Conservation (phyloP, 768 basidiomycete species). For the Mycena metata region DNA sequence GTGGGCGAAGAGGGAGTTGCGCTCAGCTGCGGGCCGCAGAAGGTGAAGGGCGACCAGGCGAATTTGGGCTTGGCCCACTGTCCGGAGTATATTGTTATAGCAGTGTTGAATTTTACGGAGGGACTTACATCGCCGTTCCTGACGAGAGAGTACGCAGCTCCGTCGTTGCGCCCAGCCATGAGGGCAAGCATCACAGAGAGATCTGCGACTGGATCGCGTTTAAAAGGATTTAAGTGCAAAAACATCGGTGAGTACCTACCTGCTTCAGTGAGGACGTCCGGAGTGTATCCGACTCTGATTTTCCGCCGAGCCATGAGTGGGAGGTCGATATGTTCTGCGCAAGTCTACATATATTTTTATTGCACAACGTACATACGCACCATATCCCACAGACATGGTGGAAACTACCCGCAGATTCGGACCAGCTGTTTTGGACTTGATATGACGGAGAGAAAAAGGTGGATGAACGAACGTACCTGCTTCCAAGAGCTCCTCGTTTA, state of each 20-base stretch:
- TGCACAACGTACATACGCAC: constrained; percentile 52
- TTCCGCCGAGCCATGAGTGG: constrained; percentile 68
- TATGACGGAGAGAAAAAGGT: constrained; percentile 7
- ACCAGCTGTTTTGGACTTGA: constrained; percentile 65
- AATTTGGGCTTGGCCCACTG: constrained; percentile 74
- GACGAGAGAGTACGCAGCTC: constrained; percentile 73
- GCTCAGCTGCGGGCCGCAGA: constrained; percentile 88
- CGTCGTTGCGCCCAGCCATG: constrained; percentile 91
- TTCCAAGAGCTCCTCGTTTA: constrained; percentile 80
- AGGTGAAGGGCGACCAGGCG: constrained; percentile 85
- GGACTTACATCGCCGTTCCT: constrained; percentile 74
- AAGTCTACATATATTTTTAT: not conserved
- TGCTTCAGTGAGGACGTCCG: constrained; percentile 93
- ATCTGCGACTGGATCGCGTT: constrained; percentile 79
- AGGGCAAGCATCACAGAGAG: constrained; percentile 90
- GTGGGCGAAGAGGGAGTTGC: constrained; percentile 60
- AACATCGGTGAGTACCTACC: constrained; percentile 55
- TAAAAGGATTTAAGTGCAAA: not conserved
- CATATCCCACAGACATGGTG: constrained; percentile 93
- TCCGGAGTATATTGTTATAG: not conserved
- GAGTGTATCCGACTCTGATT: constrained; percentile 90
- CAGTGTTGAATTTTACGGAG: not conserved
- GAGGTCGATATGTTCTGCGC: constrained; percentile 86
- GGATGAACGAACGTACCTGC: constrained; percentile 55
- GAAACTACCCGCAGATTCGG: constrained; percentile 84